A percentile compares a stretch with the other conserved stretches of the same genome.
Evolutionary conservation across 2,329 filamentous ascomycete genomes (phyloP).

Genomic region (Periconia digitata): DNA sequence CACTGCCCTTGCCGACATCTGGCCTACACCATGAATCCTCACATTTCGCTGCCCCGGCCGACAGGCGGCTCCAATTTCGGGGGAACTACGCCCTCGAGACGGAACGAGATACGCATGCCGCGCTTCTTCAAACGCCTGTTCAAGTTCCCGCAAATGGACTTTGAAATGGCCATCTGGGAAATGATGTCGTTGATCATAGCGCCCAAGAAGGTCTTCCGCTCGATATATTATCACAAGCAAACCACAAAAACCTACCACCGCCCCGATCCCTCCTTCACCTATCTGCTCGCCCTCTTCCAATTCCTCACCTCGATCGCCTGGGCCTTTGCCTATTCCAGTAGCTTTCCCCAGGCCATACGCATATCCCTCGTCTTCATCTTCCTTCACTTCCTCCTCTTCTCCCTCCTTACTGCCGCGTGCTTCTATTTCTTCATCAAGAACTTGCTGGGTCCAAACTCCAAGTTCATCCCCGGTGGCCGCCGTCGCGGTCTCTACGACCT

Average conservation of each 20-base stretch:
- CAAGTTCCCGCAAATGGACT: slow-evolving; percentile 75
- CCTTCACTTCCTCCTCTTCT: slow-evolving; percentile 63
- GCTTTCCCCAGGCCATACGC: slow-evolving; percentile 46
- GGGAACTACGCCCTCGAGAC: slow-evolving; percentile 51
- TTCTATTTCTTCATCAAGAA: slow-evolving; percentile 66
- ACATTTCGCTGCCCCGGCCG: slow-evolving; percentile 61
- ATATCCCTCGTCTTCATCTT: slow-evolving; percentile 54
- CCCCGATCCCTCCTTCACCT: slow-evolving; percentile 69
- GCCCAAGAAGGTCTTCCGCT: slow-evolving; percentile 71
- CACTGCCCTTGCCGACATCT: not conserved
- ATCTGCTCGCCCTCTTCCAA: slow-evolving; percentile 67
- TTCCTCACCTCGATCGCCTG: slow-evolving; percentile 56
- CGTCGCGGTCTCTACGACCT: slow-evolving; percentile 60
- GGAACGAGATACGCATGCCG: slow-evolving; percentile 61
- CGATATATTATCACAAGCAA: slow-evolving; percentile 73
- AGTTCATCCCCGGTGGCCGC: slow-evolving; percentile 53
- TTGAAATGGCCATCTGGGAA: slow-evolving; percentile 73
- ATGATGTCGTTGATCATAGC: slow-evolving; percentile 69
- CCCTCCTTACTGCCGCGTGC: slow-evolving; percentile 61
- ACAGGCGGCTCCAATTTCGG: slow-evolving; percentile 59
- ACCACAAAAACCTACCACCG: slow-evolving; percentile 67
- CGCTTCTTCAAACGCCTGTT: slow-evolving; percentile 69
- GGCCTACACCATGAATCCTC: slow-evolving; percentile 55
- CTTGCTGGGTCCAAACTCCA: slow-evolving; percentile 60
- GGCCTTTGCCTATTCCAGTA: slow-evolving; percentile 59